phyloP scores from a whole-genome alignment of 1,284 basidiomycete genomes.

The Abortiporus biennis region DNA sequence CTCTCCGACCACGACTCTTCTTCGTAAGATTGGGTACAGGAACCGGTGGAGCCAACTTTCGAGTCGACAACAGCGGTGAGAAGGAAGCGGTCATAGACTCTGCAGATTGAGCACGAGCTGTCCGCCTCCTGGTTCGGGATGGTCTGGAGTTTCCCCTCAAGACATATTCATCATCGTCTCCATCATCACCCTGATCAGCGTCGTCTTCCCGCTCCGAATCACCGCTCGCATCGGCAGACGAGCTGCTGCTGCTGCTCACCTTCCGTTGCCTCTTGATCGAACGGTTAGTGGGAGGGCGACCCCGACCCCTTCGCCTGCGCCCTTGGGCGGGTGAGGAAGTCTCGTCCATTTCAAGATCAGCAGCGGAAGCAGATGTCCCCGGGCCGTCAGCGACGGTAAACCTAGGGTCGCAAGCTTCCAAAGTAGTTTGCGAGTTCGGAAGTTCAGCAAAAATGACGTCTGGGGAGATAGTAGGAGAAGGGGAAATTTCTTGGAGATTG shows the following conservation, averaged over 20 bases:
- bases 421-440: background rate
- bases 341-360: background rate
- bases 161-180: constrained; percentile 27
- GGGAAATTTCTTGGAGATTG: constrained; percentile 24
- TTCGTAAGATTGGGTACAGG: constrained; percentile 70
- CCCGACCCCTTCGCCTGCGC: background rate
- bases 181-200: constrained; percentile 13
- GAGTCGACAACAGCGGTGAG: constrained; percentile 2
- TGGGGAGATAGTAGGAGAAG: constrained; percentile 22
- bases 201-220: constrained; percentile 23
- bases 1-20: constrained; percentile 63
- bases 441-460: constrained; percentile 12
- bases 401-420: background rate
- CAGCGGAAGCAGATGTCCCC: background rate
- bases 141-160: constrained; percentile 22
- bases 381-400: background rate
- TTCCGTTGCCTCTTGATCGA: constrained; percentile 16
- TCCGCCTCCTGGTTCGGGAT: constrained; percentile 21
- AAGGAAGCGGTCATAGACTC: constrained; percentile 10
- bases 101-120: constrained; percentile 10
- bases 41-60: constrained; percentile 42
- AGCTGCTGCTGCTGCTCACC: constrained; percentile 19
- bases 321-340: background rate
- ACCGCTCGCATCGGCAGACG: constrained; percentile 16
- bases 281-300: background rate